Conservation (phyloP, 208 protist genomes). For the Wallacemonas sp. region DNA sequence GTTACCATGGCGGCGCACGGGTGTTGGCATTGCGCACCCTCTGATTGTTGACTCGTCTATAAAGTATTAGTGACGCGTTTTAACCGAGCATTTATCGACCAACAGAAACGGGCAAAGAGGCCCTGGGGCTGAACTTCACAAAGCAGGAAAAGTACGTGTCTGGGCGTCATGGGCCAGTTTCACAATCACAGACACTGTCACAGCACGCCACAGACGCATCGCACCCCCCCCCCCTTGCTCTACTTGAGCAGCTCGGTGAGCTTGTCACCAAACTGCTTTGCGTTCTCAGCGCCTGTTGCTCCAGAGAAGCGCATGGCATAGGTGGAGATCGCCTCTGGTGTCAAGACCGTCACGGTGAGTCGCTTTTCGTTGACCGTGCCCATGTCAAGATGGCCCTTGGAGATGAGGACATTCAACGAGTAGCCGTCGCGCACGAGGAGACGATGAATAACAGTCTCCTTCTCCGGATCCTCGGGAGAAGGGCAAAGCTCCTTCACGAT, state of each 20-base stretch:
- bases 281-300: slow-evolving; percentile 39
- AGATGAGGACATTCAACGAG: slow-evolving; percentile 60
- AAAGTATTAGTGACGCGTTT: too few species aligned
- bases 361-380: slow-evolving; percentile 51
- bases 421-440: slow-evolving; percentile 84
- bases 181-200: too few species aligned
- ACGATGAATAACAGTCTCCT: slow-evolving; percentile 42
- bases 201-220: too few species aligned
- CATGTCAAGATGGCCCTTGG: slow-evolving; percentile 46
- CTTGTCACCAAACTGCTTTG: slow-evolving; percentile 50
- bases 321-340: slow-evolving; percentile 29
- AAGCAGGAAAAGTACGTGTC: too few species aligned
- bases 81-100: too few species aligned
- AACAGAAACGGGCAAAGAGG: too few species aligned
- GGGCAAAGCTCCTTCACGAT: slow-evolving; percentile 15
- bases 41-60: too few species aligned
- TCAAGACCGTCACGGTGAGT: slow-evolving; percentile 49
- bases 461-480: slow-evolving; percentile 15
- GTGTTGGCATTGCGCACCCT: too few species aligned
- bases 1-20: too few species aligned
- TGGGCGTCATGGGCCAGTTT: neutral
- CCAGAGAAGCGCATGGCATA: slow-evolving; percentile 79
- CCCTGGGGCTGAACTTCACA: too few species aligned
- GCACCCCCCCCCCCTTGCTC: neutral
- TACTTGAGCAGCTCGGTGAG: slow-evolving; percentile 32